Base-by-base conservation (phyloP, 345 rosid species). In the Rubroshorea leprosula region DNA sequence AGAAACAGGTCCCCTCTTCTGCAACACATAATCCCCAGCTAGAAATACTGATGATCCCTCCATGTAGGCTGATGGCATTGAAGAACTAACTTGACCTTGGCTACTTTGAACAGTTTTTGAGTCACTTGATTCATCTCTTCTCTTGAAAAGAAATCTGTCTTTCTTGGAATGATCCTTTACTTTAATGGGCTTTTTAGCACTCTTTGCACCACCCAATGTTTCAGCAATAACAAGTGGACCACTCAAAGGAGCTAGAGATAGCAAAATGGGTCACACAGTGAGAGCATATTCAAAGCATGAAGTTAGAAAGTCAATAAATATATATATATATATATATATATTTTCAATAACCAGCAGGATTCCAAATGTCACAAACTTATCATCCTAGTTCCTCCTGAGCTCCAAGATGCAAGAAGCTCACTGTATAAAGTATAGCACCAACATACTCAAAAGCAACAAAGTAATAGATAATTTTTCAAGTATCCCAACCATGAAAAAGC, bases 191-290 rank as follows among this genome's bases (percentile, higher is more conserved):
- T 76, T 90, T 48, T 79, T 83, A 25, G 95, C 72, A 70, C 74
- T 69, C 78, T 82, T 90, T 57, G 61, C 71, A 53, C 77, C 71
- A 65, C 90, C 77, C 62, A 87, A 74, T 53, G 92, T 62, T 72
- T 94, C 99, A 2, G 99, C 96, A 60, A 83, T 78, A 55, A 87
- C 96, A 70, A 94, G 62, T 22, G 99, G 99, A 51, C 99, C 99
- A 68, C 93, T 90, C 76, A 87, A 78, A 62, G 93, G 95, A 77
- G 99, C 99, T 94, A 83, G 21, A 67, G 62, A 50, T 58, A 59
- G 49, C 41, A 75, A 56, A 25, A 57, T 5, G 21, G 41, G 17
- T 23, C 63, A 54, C 58, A 60, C 16, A 61, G 35, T 35, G 56
- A n/a, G 27, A 50, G 14, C 15, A 24, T 0, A 44, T 44, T 2